phyloP scores from a whole-genome alignment of 805 yeast genomes.

The Ogataea pini region DNA sequence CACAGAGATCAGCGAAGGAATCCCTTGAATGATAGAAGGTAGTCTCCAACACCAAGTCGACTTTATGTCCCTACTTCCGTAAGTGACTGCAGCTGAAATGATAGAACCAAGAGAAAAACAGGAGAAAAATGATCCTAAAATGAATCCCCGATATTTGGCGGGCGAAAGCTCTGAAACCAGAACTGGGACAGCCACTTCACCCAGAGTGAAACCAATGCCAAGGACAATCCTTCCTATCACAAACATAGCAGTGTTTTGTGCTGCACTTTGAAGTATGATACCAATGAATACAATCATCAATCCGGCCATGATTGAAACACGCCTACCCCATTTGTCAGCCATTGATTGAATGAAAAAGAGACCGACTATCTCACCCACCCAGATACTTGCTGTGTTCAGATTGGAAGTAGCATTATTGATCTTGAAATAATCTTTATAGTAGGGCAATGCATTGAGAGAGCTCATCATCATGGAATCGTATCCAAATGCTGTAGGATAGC shows the following conservation, averaged over 20 bases:
- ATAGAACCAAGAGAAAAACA: conserved; percentile 44
- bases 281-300: conserved; percentile 13
- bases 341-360: conserved; percentile 24
- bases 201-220: conserved; percentile 45
- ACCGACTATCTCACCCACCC: conserved; percentile 28
- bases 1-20: conserved; percentile 6
- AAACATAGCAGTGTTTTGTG: conserved; percentile 32
- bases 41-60: conserved; percentile 53
- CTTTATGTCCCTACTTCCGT: conserved; percentile 38
- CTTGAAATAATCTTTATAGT: conserved; percentile 12
- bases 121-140: conserved; percentile 44
- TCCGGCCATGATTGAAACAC: conserved; percentile 14
- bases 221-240: conserved; percentile 43
- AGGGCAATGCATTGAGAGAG: conserved; percentile 13
- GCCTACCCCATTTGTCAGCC: conserved; percentile 18
- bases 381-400: conserved; percentile 17
- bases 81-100: conserved; percentile 46
- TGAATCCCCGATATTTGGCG: conserved; percentile 42
- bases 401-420: conserved; percentile 10
- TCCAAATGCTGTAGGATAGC: conserved; percentile 26
- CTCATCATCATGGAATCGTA: conserved; percentile 25
- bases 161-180: conserved; percentile 49
- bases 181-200: conserved; percentile 44
- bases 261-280: conserved; percentile 19
- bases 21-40: conserved; percentile 47